A percentile compares a stretch with the other conserved stretches of the same genome.
Conservation (phyloP, 169 alveolate genomes). For the Plasmodium malariae region DNA sequence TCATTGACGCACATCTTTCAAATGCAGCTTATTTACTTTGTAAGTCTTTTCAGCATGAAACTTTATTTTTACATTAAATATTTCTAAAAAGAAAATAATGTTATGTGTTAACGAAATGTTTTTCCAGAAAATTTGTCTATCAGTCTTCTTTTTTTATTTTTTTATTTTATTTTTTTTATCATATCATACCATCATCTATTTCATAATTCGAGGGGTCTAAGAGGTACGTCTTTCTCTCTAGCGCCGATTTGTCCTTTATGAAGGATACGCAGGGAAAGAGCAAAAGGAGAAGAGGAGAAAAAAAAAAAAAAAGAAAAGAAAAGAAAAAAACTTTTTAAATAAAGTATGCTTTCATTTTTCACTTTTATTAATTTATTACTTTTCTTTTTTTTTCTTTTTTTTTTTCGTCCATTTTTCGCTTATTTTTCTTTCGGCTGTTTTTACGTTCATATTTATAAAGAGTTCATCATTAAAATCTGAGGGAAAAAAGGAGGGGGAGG, state of each 20-base stretch:
- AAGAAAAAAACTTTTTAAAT: too few species aligned
- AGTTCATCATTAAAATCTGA: slow-evolving; percentile 46
- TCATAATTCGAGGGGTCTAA: slow-evolving; percentile 33
- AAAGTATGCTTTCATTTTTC: too few species aligned
- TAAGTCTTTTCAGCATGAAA: slow-evolving; percentile 37
- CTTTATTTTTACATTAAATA: slow-evolving; percentile 42
- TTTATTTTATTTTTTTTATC: too few species aligned
- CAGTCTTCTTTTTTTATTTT: background rate
- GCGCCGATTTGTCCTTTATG: slow-evolving; percentile 34
- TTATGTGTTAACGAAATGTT: background rate
- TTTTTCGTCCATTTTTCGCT: background rate
- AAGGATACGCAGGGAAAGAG: background rate
- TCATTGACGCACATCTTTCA: too few species aligned
- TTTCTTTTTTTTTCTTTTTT: background rate
- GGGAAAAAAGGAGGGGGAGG: background rate
- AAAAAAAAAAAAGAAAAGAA: too few species aligned
- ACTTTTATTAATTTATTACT: too few species aligned
- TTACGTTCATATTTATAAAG: slow-evolving; percentile 46
- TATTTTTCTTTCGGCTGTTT: background rate
- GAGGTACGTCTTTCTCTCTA: slow-evolving; percentile 56
- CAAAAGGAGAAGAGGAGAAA: background rate
- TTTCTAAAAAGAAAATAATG: slow-evolving; percentile 20
- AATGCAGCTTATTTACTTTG: slow-evolving; percentile 34
- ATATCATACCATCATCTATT: slow-evolving; percentile 67
- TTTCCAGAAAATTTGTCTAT: background rate